Conservation (phyloP, 192 early-diverging fungal species). For the Coemansia sp. region DNA sequence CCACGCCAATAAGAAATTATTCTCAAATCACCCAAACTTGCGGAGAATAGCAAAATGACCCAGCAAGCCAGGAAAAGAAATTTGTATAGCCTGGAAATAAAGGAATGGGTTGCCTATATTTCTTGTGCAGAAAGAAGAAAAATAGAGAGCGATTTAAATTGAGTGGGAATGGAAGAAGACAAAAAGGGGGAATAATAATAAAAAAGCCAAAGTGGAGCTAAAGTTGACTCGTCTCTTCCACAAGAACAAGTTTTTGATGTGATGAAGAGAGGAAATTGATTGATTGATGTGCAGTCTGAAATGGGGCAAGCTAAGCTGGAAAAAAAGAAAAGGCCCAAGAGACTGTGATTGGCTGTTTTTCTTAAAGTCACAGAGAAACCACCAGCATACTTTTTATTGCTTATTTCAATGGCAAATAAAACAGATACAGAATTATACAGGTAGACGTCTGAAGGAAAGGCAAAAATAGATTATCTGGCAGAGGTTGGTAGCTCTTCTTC, state of each 20-base stretch:
- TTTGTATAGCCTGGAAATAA: background rate
- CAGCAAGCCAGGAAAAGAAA: background rate
- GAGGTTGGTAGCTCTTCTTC: too few species aligned
- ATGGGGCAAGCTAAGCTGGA: too few species aligned
- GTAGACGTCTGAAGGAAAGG: too few species aligned
- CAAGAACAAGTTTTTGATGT: too few species aligned
- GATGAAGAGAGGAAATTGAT: too few species aligned
- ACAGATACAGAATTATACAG: too few species aligned
- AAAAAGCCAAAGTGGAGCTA: constrained; percentile 18
- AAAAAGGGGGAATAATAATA: background rate
- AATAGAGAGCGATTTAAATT: background rate
- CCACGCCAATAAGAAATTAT: background rate
- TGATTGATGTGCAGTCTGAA: too few species aligned
- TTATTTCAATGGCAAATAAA: too few species aligned
- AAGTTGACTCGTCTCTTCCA: background rate
- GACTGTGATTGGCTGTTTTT: constrained; percentile 3
- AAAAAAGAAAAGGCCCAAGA: background rate
- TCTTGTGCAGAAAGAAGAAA: background rate
- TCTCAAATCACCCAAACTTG: constrained; percentile 2
- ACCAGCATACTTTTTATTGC: too few species aligned
- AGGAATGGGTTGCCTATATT: too few species aligned
- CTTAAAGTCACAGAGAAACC: too few species aligned
- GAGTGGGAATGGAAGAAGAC: background rate
- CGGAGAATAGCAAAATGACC: background rate
- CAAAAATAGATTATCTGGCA: too few species aligned